Evolutionary conservation across 305 asterid species (phyloP).

Genomic region (Ajuga reptans): DNA sequence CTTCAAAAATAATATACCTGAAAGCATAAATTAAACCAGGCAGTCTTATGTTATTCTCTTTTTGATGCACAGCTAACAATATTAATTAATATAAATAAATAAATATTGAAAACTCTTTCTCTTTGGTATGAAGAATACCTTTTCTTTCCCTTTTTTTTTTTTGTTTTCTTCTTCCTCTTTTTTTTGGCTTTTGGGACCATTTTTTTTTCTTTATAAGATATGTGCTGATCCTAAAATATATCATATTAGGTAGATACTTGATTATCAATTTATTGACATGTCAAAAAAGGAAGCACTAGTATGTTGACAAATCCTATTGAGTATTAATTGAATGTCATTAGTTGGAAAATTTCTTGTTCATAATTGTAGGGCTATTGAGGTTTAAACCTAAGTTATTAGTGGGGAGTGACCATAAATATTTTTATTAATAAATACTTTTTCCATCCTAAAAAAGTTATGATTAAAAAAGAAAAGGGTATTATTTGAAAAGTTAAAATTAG

Average conservation of each 20-base stretch:
- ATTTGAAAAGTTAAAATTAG: too few species aligned
- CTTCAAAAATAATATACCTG: too few species aligned
- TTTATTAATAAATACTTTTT: too few species aligned
- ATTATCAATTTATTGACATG: neutral
- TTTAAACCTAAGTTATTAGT: slow-evolving; percentile 6
- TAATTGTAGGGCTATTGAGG: neutral
- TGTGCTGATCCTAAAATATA: neutral
- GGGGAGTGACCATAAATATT: slow-evolving; percentile 3
- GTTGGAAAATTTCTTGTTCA: neutral
- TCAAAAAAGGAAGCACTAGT: neutral
- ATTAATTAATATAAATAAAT: too few species aligned
- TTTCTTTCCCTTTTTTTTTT: too few species aligned
- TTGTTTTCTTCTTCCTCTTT: too few species aligned
- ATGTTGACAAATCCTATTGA: slow-evolving; percentile 12
- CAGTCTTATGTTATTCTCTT: too few species aligned
- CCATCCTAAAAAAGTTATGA: too few species aligned
- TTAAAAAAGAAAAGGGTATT: too few species aligned
- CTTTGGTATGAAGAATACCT: neutral
- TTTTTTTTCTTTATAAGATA: neutral
- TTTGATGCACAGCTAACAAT: too few species aligned
- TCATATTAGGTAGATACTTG: neutral
- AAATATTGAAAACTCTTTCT: too few species aligned
- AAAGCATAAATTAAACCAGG: too few species aligned
- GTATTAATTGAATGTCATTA: slow-evolving; percentile 11
- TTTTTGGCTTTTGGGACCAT: neutral